phyloP scores from a whole-genome alignment of 441 rosid genomes.

The Gossypium davidsonii region DNA sequence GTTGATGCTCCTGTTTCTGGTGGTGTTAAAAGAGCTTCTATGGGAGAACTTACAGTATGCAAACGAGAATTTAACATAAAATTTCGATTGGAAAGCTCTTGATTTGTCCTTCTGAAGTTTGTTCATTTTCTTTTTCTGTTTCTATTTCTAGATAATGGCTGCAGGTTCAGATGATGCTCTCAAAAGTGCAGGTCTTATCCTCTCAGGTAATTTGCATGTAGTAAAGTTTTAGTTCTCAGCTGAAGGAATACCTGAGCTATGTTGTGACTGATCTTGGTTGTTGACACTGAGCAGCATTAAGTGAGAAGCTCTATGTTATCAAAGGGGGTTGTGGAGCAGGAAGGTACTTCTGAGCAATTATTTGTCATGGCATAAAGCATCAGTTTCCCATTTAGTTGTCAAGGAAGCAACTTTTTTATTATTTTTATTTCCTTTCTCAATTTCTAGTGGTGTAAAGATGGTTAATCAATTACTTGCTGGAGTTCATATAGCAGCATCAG shows the following conservation, averaged over 20 bases:
- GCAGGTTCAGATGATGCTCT: slow-evolving; percentile 82
- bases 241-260: slow-evolving; percentile 19
- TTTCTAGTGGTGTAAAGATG: slow-evolving; percentile 80
- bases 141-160: slow-evolving; percentile 74
- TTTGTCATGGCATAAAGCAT: slow-evolving; percentile 18
- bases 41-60: slow-evolving; percentile 86
- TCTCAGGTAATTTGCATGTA: slow-evolving; percentile 50
- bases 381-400: not conserved
- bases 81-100: slow-evolving; percentile 8
- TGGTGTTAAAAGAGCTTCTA: slow-evolving; percentile 85
- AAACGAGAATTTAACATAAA: slow-evolving; percentile 8
- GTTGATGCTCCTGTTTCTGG: slow-evolving; percentile 99
- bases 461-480: slow-evolving; percentile 97
- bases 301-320: slow-evolving; percentile 92
- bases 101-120: slow-evolving; percentile 22
- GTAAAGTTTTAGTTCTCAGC: slow-evolving; percentile 10
- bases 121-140: slow-evolving; percentile 5
- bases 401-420: not conserved
- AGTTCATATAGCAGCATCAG: slow-evolving; percentile 93
- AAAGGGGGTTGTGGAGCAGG: slow-evolving; percentile 95
- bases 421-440: slow-evolving; percentile 19
- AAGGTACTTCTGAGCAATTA: slow-evolving; percentile 46
- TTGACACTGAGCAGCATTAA: slow-evolving; percentile 57
- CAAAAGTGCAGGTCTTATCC: slow-evolving; percentile 53
- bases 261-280: slow-evolving; percentile 19